These are phyloP conservation scores for Sedum album DNA, from an alignment of 164 flowering plant genomes.

Conservation along the genomic window DNA sequence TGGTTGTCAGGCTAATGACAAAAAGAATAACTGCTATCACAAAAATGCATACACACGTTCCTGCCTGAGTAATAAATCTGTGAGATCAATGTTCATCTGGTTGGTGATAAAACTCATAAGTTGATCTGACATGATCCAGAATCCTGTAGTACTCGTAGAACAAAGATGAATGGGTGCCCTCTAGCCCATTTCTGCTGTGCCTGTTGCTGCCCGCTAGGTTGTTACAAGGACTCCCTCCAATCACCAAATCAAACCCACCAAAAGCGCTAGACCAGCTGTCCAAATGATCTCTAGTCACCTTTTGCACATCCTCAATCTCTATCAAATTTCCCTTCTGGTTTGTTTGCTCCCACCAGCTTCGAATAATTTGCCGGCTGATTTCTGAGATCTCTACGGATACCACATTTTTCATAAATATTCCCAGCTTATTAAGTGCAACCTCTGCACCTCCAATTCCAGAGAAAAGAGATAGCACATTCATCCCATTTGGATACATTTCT, in stretches of 20 bases:
- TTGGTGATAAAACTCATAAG: slow-evolving; percentile 21
- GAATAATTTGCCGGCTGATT: slow-evolving; percentile 46
- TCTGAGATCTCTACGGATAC: slow-evolving; percentile 82
- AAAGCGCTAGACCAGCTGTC: slow-evolving; percentile 29
- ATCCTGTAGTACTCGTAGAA: slow-evolving; percentile 65
- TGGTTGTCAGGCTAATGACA: too few relatives aligned
- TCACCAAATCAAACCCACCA: slow-evolving; percentile 69
- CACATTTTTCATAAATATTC: slow-evolving; percentile 60
- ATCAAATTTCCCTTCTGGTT: slow-evolving; percentile 52
- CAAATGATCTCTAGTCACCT: slow-evolving; percentile 29
- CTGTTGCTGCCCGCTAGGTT: slow-evolving; percentile 78
- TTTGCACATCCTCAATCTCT: slow-evolving; percentile 48
- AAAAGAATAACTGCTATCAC: too few relatives aligned
- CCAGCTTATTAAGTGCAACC: slow-evolving; percentile 85
- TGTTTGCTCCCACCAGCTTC: slow-evolving; percentile 87
- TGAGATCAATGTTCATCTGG: too few relatives aligned
- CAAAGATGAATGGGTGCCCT: slow-evolving; percentile 65
- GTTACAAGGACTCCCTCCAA: slow-evolving; percentile 91
- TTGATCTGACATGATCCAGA: slow-evolving; percentile 42
- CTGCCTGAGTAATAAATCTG: too few relatives aligned
- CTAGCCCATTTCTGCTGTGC: slow-evolving; percentile 64
- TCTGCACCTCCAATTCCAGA: slow-evolving; percentile 93
- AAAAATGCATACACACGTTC: too few relatives aligned
- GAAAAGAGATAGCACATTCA: slow-evolving; percentile 68
- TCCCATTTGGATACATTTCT: slow-evolving; percentile 52